phyloP scores from a whole-genome alignment of 495 filamentous ascomycete genomes.

The Amniculicola lignicola region DNA sequence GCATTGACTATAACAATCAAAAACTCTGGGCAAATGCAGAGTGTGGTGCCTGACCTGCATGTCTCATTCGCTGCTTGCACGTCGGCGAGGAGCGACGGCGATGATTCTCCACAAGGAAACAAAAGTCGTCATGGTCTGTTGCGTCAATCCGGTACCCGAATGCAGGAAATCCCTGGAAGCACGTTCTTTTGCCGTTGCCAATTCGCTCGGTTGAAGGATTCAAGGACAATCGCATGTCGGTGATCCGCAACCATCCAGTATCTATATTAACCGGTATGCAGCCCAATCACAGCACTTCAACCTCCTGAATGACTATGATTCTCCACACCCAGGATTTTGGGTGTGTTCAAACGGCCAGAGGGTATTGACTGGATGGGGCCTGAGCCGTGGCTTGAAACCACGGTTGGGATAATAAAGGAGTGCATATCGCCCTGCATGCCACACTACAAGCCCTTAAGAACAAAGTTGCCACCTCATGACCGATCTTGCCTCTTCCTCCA shows the following conservation, averaged over 20 bases:
- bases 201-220: neutral
- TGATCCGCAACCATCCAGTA: neutral
- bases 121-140: no score
- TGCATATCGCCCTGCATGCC: neutral
- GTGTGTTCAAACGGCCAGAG: neutral
- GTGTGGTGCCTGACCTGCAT: no score
- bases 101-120: conserved; percentile 73
- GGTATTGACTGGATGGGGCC: conserved; percentile 2
- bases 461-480: neutral
- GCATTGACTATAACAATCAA: no score
- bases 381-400: conserved; percentile 4
- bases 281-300: conserved; percentile 10
- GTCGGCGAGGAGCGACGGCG: no score
- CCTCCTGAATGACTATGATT: neutral
- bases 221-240: neutral
- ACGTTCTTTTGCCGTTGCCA: neutral
- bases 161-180: conserved; percentile 6
- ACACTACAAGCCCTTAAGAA: neutral
- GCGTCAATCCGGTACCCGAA: conserved; percentile 1
- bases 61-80: no score
- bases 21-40: no score
- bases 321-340: neutral
- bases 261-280: conserved; percentile 20
- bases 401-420: neutral
- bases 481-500: neutral